Percentiles rank a stretch among this genome's conserved stretches.
Evolutionary conservation across 495 filamentous ascomycete genomes (phyloP).

Genomic region (Aspergillus biplanus): DNA sequence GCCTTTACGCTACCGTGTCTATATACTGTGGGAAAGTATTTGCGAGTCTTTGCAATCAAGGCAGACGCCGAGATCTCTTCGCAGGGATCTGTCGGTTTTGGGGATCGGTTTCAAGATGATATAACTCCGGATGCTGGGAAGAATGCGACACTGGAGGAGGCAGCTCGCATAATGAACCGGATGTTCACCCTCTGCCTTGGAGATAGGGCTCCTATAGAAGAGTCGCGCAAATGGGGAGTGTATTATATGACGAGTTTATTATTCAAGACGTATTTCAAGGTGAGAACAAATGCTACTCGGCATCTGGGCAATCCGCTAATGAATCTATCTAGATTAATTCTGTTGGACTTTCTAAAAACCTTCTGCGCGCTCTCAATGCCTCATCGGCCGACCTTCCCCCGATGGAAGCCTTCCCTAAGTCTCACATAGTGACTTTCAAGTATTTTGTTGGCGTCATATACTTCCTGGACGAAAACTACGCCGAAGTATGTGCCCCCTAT

Average conservation of each 20-base stretch:
- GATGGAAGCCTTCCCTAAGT: conserved; percentile 74
- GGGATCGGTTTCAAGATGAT: conserved; percentile 72
- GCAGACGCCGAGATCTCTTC: conserved; percentile 66
- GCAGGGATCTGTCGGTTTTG: conserved; percentile 41
- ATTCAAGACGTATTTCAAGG: conserved; percentile 98
- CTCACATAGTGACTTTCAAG: conserved; percentile 93
- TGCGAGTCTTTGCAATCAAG: conserved; percentile 84
- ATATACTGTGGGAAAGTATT: conserved; percentile 79
- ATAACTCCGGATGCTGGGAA: conserved; percentile 69
- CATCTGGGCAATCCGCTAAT: neutral
- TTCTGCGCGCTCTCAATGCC: conserved; percentile 78
- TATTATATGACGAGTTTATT: conserved; percentile 91
- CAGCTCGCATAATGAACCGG: conserved; percentile 81
- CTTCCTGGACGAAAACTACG: conserved; percentile 93
- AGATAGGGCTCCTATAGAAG: conserved; percentile 85
- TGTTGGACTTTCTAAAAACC: conserved; percentile 85
- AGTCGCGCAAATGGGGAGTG: conserved; percentile 95
- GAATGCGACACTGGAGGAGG: conserved; percentile 84
- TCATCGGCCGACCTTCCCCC: conserved; percentile 75
- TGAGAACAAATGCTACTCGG: conserved; percentile 24
- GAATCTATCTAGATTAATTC: conserved; percentile 64
- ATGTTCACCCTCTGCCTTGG: conserved; percentile 86
- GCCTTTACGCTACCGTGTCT: conserved; percentile 90
- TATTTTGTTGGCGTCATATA: conserved; percentile 90
- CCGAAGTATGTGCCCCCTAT: conserved; percentile 51